A percentile compares a stretch with the other conserved stretches of the same genome.
Conservation (phyloP, 2,329 filamentous ascomycete genomes). For the Trichoderma sp. region DNA sequence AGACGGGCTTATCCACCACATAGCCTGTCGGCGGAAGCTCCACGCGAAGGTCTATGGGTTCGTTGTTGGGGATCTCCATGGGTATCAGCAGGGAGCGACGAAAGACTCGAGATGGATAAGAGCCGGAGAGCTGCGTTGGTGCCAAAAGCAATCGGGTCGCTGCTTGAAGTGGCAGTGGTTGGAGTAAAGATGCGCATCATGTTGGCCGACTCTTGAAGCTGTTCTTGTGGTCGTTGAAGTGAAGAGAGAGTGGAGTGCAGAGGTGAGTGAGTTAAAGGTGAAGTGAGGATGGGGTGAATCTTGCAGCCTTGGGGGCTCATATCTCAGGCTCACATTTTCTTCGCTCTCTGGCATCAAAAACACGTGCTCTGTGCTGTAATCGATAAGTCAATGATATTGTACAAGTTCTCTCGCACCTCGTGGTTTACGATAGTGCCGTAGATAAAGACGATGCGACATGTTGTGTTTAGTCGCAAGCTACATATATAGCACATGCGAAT, state of each 20-base stretch:
- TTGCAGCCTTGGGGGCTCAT: not conserved
- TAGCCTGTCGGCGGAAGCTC: not conserved
- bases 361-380: not conserved
- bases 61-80: not conserved
- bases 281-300: not conserved
- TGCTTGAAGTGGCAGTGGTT: not conserved
- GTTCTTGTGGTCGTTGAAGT: not conserved
- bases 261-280: constrained; percentile 1
- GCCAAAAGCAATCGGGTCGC: not conserved
- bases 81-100: not conserved
- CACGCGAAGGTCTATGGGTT: not conserved
- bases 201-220: too few relatives aligned
- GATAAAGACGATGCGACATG: not conserved
- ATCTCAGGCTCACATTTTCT: not conserved
- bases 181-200: not conserved
- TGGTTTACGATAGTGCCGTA: not conserved
- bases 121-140: not conserved
- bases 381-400: not conserved
- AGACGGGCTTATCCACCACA: not conserved
- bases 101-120: not conserved
- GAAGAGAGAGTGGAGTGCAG: not conserved
- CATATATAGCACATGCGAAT: not conserved
- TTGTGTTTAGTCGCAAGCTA: not conserved
- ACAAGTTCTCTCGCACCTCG: not conserved
- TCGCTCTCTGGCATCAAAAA: not conserved